These are phyloP conservation scores for Globisporangium parvum DNA, from an alignment of 352 stramenopile species.

Conservation along the genomic window DNA sequence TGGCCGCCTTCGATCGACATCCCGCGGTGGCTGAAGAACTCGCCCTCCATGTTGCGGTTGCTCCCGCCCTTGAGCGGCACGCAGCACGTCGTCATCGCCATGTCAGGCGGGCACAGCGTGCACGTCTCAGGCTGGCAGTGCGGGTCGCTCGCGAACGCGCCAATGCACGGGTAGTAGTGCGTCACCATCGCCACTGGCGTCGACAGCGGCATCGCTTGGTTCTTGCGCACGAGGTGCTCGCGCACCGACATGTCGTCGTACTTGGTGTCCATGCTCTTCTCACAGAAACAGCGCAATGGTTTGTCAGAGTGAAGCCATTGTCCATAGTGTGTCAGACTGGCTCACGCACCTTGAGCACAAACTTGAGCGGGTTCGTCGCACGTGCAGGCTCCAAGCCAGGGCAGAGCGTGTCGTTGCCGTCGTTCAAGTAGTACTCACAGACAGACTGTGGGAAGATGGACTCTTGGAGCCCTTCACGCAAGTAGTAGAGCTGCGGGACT, in stretches of 20 bases:
- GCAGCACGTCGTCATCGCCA: conserved; percentile 76
- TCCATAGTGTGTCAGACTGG: background rate
- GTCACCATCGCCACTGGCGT: conserved; percentile 69
- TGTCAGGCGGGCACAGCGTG: conserved; percentile 65
- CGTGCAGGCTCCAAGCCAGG: conserved; percentile 50
- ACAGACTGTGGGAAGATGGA: conserved; percentile 64
- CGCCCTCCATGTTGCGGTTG: conserved; percentile 81
- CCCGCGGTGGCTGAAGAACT: conserved; percentile 74
- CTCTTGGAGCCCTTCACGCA: conserved; percentile 66
- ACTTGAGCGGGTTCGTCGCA: conserved; percentile 61
- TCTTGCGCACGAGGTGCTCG: conserved; percentile 63
- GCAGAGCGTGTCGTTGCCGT: conserved; percentile 59
- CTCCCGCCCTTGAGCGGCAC: conserved; percentile 57
- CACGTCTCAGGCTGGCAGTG: conserved; percentile 60
- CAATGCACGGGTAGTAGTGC: conserved; percentile 80
- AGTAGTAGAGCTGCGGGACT: conserved; percentile 68
- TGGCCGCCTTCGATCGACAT: conserved; percentile 80
- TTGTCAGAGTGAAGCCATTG: background rate
- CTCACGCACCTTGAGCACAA: conserved; percentile 42
- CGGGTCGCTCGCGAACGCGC: conserved; percentile 40
- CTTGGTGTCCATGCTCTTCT: conserved; percentile 66
- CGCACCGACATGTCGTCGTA: conserved; percentile 79
- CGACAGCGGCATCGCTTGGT: conserved; percentile 72
- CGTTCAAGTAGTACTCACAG: conserved; percentile 62
- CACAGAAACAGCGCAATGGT: background rate